Evolutionary conservation across 805 yeast species (phyloP).

Genomic region (Candida nemodendra): DNA sequence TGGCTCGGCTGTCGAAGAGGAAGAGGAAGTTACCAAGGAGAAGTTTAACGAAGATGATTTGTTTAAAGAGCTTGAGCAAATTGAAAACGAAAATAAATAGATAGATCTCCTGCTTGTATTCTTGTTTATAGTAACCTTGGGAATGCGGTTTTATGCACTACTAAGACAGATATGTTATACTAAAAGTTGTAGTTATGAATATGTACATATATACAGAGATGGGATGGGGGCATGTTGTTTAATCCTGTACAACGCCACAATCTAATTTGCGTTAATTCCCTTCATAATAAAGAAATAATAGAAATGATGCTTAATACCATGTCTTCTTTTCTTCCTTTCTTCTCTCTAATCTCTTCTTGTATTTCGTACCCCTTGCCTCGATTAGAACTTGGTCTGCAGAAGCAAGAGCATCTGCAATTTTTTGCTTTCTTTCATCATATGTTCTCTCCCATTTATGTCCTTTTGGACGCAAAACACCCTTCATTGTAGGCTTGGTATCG

Average conservation of each 20-base stretch:
- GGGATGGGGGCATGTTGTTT: too few relatives aligned
- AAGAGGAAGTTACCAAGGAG: conserved; percentile 15
- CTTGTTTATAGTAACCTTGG: conserved; percentile 2
- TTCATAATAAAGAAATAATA: too few relatives aligned
- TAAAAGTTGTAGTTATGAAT: too few relatives aligned
- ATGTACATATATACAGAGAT: conserved; percentile 8
- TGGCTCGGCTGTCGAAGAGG: conserved; percentile 24
- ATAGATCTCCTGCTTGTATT: too few relatives aligned
- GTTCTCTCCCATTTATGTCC: conserved; percentile 78
- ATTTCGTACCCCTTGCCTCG: conserved; percentile 59
- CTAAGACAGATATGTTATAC: too few relatives aligned
- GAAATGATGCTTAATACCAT: conserved; percentile 39
- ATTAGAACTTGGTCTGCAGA: conserved; percentile 65
- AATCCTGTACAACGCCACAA: too few relatives aligned
- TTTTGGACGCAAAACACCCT: conserved; percentile 76
- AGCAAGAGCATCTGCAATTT: conserved; percentile 63
- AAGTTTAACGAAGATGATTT: conserved; percentile 25
- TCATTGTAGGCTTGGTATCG: conserved; percentile 63
- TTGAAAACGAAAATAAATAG: conserved; percentile 1
- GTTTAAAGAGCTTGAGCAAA: conserved; percentile 15
- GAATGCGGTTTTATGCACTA: too few relatives aligned
- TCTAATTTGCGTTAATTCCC: too few relatives aligned
- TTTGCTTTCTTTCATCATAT: conserved; percentile 54
- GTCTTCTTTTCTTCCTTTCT: conserved; percentile 36
- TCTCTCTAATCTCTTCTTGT: conserved; percentile 42